These are phyloP conservation scores for Ilyonectria sp. DNA, from an alignment of 2,329 filamentous ascomycete species.

Conservation along the genomic window DNA sequence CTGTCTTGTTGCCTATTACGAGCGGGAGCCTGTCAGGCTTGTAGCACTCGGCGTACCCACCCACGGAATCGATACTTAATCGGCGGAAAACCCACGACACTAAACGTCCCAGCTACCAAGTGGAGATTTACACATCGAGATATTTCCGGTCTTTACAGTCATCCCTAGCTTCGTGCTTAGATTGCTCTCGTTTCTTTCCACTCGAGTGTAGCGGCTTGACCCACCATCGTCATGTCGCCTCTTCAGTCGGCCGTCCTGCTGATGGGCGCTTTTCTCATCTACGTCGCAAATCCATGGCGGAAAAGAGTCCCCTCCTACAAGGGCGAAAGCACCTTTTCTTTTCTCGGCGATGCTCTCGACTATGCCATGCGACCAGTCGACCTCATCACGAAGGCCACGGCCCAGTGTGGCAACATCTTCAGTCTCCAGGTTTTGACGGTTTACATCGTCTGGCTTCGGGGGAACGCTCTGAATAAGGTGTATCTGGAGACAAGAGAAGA, in stretches of 20 bases:
- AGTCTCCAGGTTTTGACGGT: conserved; percentile 25
- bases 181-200: background rate
- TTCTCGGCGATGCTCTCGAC: conserved; percentile 25
- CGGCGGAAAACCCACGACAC: background rate
- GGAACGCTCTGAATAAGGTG: conserved; percentile 24
- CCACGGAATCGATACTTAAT: background rate
- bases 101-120: background rate
- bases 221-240: conserved; percentile 4
- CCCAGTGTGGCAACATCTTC: conserved; percentile 25
- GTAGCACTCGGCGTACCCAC: conserved; percentile 1
- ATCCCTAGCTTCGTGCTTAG: background rate
- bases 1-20: background rate
- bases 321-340: conserved; percentile 20
- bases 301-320: conserved; percentile 20
- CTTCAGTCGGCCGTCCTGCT: conserved; percentile 16
- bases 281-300: background rate
- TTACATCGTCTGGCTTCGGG: conserved; percentile 25
- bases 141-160: background rate
- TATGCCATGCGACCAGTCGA: conserved; percentile 24
- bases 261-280: conserved; percentile 4
- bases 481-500: conserved; percentile 27
- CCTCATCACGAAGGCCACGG: conserved; percentile 22
- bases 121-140: background rate
- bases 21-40: background rate
- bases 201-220: background rate